Base-by-base conservation (phyloP, 352 stramenopile species). In the Phytophthora capsici region DNA sequence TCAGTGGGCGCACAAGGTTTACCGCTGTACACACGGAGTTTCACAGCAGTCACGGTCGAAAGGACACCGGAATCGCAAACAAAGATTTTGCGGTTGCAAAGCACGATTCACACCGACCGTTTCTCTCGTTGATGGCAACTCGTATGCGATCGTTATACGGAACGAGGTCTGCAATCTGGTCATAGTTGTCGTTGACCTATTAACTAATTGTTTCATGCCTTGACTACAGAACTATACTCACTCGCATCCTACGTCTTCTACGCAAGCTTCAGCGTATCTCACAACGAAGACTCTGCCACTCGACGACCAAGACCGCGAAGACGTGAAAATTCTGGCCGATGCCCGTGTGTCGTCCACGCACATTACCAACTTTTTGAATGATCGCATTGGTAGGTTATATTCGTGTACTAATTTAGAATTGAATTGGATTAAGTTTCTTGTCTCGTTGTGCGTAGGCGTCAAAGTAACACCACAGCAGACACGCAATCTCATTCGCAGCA, bases 391-490 rank as follows among this genome's bases (percentile, higher is more conserved):
- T 64, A 32, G 4, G 44, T 55, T 32, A 6, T 36, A 12, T 38
- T 14, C 28, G 37, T 23, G 16, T 19, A 13, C 7, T 34, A 25
- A 52, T 50, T 20, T 51, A 10, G n/a, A n/a, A n/a, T n/a, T n/a
- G n/a, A n/a, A n/a, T n/a, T n/a, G n/a, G n/a, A n/a, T n/a, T n/a
- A n/a, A n/a, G n/a, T n/a, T n/a, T n/a, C n/a, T n/a, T n/a, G n/a
- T n/a, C n/a, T n/a, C n/a, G n/a, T n/a, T 51, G 14, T 44, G 16
- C 44, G 19, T 49, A 61, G 50, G 59, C 6, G 37, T 30, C 9
- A 55, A 52, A 4, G 36, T 67, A 13, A 60, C 53, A 32, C 48
- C 61, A 20, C 61, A 69, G 6, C 50, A 57, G 20, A 61, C 46
- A 2, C 59, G 53, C 3, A 69, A 64, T 26, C 30, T 69, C 16